These are phyloP conservation scores for Monosporascus sp. DNA, from an alignment of 2,329 filamentous ascomycete genomes.

Conservation along the genomic window DNA sequence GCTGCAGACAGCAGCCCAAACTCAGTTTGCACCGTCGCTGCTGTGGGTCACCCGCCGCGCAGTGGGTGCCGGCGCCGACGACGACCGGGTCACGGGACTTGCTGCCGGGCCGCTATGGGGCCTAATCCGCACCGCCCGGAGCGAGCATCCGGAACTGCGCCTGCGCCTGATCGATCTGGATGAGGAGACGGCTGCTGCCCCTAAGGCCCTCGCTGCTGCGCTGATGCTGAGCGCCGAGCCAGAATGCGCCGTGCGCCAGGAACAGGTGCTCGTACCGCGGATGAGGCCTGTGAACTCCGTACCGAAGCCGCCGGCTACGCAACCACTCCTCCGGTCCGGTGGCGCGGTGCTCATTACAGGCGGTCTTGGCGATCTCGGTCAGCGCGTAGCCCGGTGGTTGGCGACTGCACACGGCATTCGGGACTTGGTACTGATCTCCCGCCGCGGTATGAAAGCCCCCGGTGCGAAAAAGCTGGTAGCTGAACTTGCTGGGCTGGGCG, in stretches of 20 bases:
- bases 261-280: slow-evolving; percentile 15
- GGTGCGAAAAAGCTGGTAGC: slow-evolving; percentile 18
- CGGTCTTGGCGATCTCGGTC: slow-evolving; percentile 22
- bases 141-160: slow-evolving; percentile 23
- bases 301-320: slow-evolving; percentile 3
- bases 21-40: slow-evolving; percentile 12
- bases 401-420: slow-evolving; percentile 17
- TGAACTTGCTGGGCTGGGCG: slow-evolving; percentile 17
- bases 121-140: slow-evolving; percentile 22
- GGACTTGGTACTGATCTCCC: slow-evolving; percentile 24
- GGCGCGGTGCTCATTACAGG: slow-evolving; percentile 24
- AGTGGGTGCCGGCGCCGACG: slow-evolving; percentile 12
- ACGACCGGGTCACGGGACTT: slow-evolving; percentile 10
- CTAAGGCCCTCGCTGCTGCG: slow-evolving; percentile 3
- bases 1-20: slow-evolving; percentile 17
- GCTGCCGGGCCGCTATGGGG: slow-evolving; percentile 22
- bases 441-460: slow-evolving; percentile 19
- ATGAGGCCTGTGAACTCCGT: slow-evolving; percentile 10
- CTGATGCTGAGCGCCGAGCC: slow-evolving; percentile 12
- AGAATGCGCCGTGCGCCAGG: slow-evolving; percentile 16
- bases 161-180: slow-evolving; percentile 20
- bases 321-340: slow-evolving; percentile 12
- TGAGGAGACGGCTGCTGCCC: slow-evolving; percentile 8
- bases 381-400: slow-evolving; percentile 20
- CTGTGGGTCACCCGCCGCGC: slow-evolving; percentile 21